These are phyloP conservation scores for Nicotiana attenuata DNA, from an alignment of 257 asterid species.

Conservation along the genomic window DNA sequence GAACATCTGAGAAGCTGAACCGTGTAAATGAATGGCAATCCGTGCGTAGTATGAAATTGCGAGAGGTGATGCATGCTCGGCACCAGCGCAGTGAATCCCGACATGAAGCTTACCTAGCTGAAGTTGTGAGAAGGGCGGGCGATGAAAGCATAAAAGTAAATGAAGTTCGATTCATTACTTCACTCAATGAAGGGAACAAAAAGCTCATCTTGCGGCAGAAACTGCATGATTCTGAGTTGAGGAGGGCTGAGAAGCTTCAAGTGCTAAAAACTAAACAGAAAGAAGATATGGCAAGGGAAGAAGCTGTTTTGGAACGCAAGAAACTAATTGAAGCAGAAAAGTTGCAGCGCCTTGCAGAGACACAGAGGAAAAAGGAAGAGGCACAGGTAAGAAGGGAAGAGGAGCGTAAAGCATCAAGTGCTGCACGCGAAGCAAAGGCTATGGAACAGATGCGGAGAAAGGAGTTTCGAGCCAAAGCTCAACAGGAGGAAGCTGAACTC, in stretches of 20 bases:
- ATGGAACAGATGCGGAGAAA: constrained; percentile 90
- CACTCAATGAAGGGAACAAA: constrained; percentile 94
- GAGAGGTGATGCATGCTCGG: constrained; percentile 89
- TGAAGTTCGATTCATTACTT: constrained; percentile 96
- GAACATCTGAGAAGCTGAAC: constrained; percentile 84
- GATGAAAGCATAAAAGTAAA: constrained; percentile 98
- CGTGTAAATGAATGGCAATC: constrained; percentile 95
- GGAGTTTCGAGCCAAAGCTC: constrained; percentile 92
- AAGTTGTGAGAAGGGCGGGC: constrained; percentile 96
- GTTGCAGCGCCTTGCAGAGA: constrained; percentile 92
- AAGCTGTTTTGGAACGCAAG: constrained; percentile 94
- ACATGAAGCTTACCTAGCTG: constrained; percentile 91
- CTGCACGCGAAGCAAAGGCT: constrained; percentile 96
- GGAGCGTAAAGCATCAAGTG: constrained; percentile 94
- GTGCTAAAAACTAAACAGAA: constrained; percentile 76
- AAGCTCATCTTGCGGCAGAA: constrained; percentile 86
- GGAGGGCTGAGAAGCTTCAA: constrained; percentile 97
- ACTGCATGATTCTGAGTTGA: constrained; percentile 82
- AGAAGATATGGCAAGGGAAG: constrained; percentile 97
- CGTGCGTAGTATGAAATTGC: constrained; percentile 79
- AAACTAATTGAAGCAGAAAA: constrained; percentile 94
- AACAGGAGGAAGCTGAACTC: constrained; percentile 96
- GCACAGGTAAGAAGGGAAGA: constrained; percentile 98
- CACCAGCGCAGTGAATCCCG: constrained; percentile 88
- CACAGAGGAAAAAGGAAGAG: constrained; percentile 90